Evolutionary conservation across 75 land plant genomes (phyloP), one percentile per base, ranked within the genome.

Genomic region (Pinus albicaulis): DNA sequence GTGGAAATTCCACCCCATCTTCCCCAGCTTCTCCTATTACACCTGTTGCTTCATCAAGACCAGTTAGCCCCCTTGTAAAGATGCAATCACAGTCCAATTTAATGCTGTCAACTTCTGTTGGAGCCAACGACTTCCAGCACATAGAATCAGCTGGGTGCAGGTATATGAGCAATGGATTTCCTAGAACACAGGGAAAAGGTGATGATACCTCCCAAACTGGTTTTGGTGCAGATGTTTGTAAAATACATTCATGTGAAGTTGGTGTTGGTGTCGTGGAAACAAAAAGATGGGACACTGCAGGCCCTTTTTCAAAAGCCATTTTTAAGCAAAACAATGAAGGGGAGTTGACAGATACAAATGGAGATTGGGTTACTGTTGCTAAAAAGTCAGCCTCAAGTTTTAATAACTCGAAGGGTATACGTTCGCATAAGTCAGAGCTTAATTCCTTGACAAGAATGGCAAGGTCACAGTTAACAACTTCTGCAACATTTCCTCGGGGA

Each of bases 401-500:
- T 52, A 68, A 34, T 12, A 55, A 55, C 34, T 55, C 57, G 14
- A 72, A 55, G 57, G 57, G 56, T 48, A 14, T 4, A 25, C 19
- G 6, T 11, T 31, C 13, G 73, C 73, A 53, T 2, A 72, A 24
- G 12, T 5, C 41, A 17, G 56, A 44, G 52, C n/a, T 26, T 72
- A 26, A 17, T 14, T 55, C 74, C 7, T 24, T 19, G 24, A 11
- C 53, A 72, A 72, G 55, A 57, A 72, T 16, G 19, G 5, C 28
- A 16, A 75, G 36, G 64, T 81, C 84, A 68, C 72, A 78, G 72
- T 34, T 85, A 15, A 56, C 81, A 66, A 79, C 87, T 64, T 86
- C 89, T 76, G 92, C 86, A 56, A 87, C 88, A 20, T 92, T 82
- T 77, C 88, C 89, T 52, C 69, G 31, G 14, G 8, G 78, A 14